A percentile compares a stretch with the other conserved stretches of the same genome.
Conservation (phyloP, 2,329 filamentous ascomycete genomes). For the Sporothrix brunneoviolacea region DNA sequence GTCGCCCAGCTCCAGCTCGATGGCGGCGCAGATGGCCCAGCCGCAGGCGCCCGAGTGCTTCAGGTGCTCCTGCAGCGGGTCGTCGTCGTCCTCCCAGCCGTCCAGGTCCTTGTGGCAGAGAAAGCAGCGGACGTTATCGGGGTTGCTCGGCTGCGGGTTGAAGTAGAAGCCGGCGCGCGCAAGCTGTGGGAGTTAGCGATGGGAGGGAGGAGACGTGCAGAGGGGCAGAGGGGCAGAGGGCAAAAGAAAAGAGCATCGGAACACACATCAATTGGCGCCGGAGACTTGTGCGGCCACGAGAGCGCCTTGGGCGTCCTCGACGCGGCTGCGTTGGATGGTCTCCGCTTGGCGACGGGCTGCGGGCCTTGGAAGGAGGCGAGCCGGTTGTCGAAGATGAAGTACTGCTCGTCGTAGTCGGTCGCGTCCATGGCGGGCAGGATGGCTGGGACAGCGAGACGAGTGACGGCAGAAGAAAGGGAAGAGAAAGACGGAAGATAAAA, state of each 20-base stretch:
- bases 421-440: constrained; percentile 18
- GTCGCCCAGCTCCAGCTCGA: constrained; percentile 55
- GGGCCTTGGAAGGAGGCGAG: constrained; percentile 70
- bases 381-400: constrained; percentile 65
- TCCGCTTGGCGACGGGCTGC: constrained; percentile 59
- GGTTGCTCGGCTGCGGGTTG: constrained; percentile 63
- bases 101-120: constrained; percentile 77
- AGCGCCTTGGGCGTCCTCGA: constrained; percentile 50
- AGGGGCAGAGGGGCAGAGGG: constrained; percentile 20
- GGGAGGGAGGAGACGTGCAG: not conserved
- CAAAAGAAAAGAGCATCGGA: constrained; percentile 19
- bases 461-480: too few species aligned
- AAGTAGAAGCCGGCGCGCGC: constrained; percentile 90
- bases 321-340: constrained; percentile 58
- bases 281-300: constrained; percentile 72
- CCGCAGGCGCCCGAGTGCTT: constrained; percentile 76
- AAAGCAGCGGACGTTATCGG: constrained; percentile 88
- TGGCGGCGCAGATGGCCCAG: constrained; percentile 69
- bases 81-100: constrained; percentile 85
- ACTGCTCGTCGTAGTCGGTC: constrained; percentile 38
- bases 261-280: constrained; percentile 58
- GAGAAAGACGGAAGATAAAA: not conserved
- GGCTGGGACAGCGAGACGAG: not conserved
- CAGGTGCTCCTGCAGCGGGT: constrained; percentile 77
- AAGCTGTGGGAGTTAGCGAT: constrained; percentile 50